Conservation (phyloP, 2,329 filamentous ascomycete genomes). For the Neofusicoccum kwambonambiense region DNA sequence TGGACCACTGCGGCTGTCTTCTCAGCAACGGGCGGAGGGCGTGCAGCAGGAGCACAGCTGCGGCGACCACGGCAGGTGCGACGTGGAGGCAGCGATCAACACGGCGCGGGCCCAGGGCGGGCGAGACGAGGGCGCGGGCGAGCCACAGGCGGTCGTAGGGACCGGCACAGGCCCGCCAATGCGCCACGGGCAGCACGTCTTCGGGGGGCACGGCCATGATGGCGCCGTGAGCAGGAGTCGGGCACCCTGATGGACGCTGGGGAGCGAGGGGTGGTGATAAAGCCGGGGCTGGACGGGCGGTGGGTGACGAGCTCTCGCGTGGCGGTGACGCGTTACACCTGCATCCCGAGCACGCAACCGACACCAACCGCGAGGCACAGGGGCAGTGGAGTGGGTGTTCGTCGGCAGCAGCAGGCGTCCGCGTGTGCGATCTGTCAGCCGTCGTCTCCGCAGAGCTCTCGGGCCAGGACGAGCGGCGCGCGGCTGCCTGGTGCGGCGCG, state of each 20-base stretch:
- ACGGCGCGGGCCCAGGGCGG: background rate
- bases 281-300: background rate
- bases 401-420: background rate
- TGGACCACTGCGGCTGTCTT: conserved; percentile 5
- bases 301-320: background rate
- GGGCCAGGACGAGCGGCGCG: background rate
- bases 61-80: background rate
- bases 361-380: no score
- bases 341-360: conserved; percentile 4
- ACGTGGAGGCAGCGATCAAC: conserved; percentile 2
- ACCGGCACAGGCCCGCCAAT: background rate
- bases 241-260: background rate
- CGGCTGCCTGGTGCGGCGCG: background rate
- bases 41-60: background rate
- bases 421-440: no score
- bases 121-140: background rate
- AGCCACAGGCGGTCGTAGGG: background rate
- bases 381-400: no score
- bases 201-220: background rate
- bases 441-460: background rate
- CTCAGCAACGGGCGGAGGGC: background rate
- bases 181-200: background rate
- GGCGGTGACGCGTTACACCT: conserved; percentile 12
- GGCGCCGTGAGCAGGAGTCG: background rate
- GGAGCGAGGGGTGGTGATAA: background rate